phyloP scores from a whole-genome alignment of 768 basidiomycete genomes.

The Calocybe indica region DNA sequence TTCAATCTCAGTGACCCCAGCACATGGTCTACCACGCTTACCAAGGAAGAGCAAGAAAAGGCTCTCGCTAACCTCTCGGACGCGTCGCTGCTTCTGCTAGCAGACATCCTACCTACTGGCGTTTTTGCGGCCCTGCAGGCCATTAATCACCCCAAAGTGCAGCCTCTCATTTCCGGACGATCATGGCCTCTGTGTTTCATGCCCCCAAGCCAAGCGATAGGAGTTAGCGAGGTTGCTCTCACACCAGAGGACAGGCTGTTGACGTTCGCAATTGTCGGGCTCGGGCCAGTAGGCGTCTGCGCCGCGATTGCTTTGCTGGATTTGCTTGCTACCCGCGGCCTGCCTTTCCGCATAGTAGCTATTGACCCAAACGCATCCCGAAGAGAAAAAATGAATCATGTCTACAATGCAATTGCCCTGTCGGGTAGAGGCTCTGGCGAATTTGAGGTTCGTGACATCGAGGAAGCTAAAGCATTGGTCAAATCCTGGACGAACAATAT shows the following conservation, averaged over 20 bases:
- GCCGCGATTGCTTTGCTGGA: slow-evolving; percentile 61
- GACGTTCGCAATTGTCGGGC: slow-evolving; percentile 63
- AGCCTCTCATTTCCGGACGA: slow-evolving; percentile 49
- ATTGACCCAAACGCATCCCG: slow-evolving; percentile 56
- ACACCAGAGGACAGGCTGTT: slow-evolving; percentile 43
- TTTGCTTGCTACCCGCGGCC: slow-evolving; percentile 36
- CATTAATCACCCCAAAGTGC: slow-evolving; percentile 65
- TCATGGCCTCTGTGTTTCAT: slow-evolving; percentile 53
- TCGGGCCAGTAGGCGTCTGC: slow-evolving; percentile 79
- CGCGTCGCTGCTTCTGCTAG: slow-evolving; percentile 62
- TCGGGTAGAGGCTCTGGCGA: slow-evolving; percentile 39
- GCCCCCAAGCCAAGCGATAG: slow-evolving; percentile 10
- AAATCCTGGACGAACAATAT: slow-evolving; percentile 46
- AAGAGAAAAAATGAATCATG: slow-evolving; percentile 52
- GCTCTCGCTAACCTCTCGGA: slow-evolving; percentile 45
- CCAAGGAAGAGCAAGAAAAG: slow-evolving; percentile 27
- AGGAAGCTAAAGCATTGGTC: slow-evolving; percentile 44
- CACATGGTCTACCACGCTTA: slow-evolving; percentile 35
- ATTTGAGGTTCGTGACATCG: slow-evolving; percentile 45
- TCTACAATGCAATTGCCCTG: slow-evolving; percentile 45
- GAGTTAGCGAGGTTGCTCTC: slow-evolving; percentile 25
- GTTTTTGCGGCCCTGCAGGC: slow-evolving; percentile 72
- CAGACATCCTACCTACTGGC: slow-evolving; percentile 78
- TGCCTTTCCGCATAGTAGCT: slow-evolving; percentile 53
- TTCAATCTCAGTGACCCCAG: slow-evolving; percentile 52